Conservation (phyloP, 2,329 filamentous ascomycete genomes). For the Stylonectria norvegica region DNA sequence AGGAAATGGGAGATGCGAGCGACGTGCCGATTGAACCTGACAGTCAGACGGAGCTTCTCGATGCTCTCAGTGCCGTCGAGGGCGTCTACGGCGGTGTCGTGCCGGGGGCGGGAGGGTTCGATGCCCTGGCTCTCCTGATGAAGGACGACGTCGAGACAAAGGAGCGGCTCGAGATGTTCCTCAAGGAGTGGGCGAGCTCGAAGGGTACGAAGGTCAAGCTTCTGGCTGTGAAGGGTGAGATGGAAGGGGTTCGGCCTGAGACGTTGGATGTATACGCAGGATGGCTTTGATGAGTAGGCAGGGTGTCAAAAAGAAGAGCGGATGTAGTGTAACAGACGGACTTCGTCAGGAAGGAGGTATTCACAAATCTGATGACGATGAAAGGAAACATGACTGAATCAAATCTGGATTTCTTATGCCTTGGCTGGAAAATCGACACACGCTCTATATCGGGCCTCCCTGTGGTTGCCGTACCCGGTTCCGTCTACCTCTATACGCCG, state of each 20-base stretch:
- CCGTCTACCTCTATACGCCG: no score
- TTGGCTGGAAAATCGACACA: neutral
- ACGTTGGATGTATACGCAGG: constrained; percentile 40
- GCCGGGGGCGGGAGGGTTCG: constrained; percentile 89
- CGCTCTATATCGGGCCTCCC: no score
- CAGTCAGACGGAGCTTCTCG: constrained; percentile 79
- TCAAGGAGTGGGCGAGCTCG: constrained; percentile 61
- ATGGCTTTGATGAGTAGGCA: constrained; percentile 36
- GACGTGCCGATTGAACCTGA: constrained; percentile 85
- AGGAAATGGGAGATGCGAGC: constrained; percentile 70
- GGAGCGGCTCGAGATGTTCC: constrained; percentile 54
- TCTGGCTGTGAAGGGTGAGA: constrained; percentile 67
- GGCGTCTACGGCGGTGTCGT: constrained; percentile 91
- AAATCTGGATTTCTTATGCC: neutral
- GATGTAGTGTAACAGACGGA: constrained; percentile 1
- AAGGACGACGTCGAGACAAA: constrained; percentile 67
- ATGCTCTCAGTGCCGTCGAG: constrained; percentile 66
- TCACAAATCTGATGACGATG: constrained; percentile 12
- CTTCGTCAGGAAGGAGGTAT: constrained; percentile 8
- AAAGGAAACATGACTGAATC: constrained; percentile 8
- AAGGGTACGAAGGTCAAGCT: constrained; percentile 64
- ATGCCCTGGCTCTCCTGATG: constrained; percentile 80
- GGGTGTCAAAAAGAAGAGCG: neutral
- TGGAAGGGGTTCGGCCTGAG: constrained; percentile 60
- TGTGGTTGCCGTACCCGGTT: no score